phyloP scores from a whole-genome alignment of 495 filamentous ascomycete genomes.

The Corynascus novoguineensis region DNA sequence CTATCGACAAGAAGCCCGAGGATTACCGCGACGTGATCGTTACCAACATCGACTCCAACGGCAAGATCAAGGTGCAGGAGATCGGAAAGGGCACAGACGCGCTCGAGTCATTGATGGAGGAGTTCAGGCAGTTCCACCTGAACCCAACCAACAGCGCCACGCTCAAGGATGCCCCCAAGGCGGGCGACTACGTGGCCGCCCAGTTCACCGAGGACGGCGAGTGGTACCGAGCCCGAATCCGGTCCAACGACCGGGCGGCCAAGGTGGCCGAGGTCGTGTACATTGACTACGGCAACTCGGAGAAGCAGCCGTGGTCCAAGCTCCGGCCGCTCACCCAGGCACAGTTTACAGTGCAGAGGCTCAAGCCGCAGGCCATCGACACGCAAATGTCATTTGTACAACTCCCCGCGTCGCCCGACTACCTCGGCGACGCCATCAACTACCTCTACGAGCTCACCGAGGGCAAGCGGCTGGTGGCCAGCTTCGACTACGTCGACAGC shows the following conservation, averaged over 20 bases:
- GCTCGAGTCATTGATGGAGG: constrained; percentile 76
- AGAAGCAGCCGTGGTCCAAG: constrained; percentile 73
- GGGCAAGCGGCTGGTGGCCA: constrained; percentile 72
- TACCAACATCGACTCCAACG: constrained; percentile 75
- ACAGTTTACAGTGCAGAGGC: constrained; percentile 71
- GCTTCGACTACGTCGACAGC: constrained; percentile 72
- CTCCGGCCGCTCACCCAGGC: constrained; percentile 72
- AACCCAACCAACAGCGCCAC: constrained; percentile 64
- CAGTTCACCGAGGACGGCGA: constrained; percentile 79
- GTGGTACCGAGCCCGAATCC: constrained; percentile 91
- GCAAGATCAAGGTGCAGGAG: constrained; percentile 80
- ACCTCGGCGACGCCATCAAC: constrained; percentile 68
- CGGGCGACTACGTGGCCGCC: constrained; percentile 84
- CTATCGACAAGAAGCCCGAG: constrained; percentile 54
- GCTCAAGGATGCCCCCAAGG: constrained; percentile 74
- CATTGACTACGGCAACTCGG: constrained; percentile 94
- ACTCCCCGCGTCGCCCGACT: constrained; percentile 71
- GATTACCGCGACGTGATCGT: constrained; percentile 92
- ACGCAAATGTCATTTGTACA: constrained; percentile 84
- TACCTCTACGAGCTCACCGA: constrained; percentile 63
- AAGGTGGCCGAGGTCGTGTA: constrained; percentile 87
- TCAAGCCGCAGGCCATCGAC: constrained; percentile 81
- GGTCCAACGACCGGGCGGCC: constrained; percentile 83
- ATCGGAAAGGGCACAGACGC: constrained; percentile 76
- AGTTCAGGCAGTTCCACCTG: constrained; percentile 82